A percentile compares a stretch with the other conserved stretches of the same genome.
These are phyloP conservation scores for Primulina huaijiensis DNA, from an alignment of 257 asterid genomes.

Conservation along the genomic window DNA sequence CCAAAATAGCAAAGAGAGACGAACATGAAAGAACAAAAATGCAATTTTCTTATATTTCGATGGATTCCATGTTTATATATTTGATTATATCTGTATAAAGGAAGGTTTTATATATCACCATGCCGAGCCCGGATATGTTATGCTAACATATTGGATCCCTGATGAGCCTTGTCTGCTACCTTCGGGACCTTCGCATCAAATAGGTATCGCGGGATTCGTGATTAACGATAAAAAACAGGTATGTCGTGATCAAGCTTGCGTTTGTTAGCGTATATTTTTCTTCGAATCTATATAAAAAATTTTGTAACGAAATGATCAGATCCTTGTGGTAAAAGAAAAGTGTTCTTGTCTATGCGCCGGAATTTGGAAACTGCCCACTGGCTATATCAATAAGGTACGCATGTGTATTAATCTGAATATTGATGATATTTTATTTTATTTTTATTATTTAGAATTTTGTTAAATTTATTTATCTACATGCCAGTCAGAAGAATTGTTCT, in stretches of 20 bases:
- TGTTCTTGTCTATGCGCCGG: slow-evolving; percentile 36
- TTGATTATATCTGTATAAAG: slow-evolving; percentile 3
- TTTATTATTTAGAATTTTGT: not conserved
- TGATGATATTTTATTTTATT: not conserved
- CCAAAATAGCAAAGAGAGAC: no score
- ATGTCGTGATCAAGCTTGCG: not conserved
- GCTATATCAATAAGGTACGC: slow-evolving; percentile 38
- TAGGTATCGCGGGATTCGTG: slow-evolving; percentile 42
- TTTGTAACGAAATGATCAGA: slow-evolving; percentile 17
- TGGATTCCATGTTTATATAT: not conserved
- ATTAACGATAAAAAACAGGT: slow-evolving; percentile 33
- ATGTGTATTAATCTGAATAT: no score
- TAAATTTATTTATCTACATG: not conserved
- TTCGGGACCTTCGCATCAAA: slow-evolving; percentile 38
- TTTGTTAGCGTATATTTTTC: not conserved
- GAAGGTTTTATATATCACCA: slow-evolving; percentile 39
- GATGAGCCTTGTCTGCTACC: slow-evolving; percentile 36
- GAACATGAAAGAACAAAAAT: no score
- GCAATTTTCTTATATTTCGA: not conserved
- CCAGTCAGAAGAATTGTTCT: slow-evolving; percentile 39
- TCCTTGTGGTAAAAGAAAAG: slow-evolving; percentile 44
- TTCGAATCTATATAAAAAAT: not conserved
- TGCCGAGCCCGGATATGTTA: slow-evolving; percentile 39
- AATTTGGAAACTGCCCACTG: slow-evolving; percentile 47
- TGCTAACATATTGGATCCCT: slow-evolving; percentile 41